Evolutionary conservation across 164 flowering plant species (phyloP).

Genomic region (Chimonanthus praecox): DNA sequence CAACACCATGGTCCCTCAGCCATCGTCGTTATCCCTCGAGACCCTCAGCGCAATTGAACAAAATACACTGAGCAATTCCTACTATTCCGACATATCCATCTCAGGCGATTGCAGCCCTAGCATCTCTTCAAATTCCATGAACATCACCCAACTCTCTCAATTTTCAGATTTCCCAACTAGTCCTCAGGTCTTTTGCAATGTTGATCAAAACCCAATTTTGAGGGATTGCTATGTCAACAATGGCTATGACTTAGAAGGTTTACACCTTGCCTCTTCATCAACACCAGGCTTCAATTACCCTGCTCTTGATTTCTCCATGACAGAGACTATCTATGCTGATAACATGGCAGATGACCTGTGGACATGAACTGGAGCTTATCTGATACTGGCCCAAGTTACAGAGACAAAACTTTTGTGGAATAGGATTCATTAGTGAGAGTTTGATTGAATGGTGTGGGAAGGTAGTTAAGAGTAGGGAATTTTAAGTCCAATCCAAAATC

Average conservation of each 20-base stretch:
- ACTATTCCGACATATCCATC: constrained; percentile 11
- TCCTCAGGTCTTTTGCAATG: constrained; percentile 11
- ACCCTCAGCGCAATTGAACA: background rate
- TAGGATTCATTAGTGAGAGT: background rate
- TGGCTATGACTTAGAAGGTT: constrained; percentile 25
- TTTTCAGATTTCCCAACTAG: constrained; percentile 22
- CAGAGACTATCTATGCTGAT: constrained; percentile 27
- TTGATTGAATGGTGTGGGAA: background rate
- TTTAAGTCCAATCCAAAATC: background rate
- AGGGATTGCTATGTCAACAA: constrained; percentile 17
- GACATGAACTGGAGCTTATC: constrained; percentile 26
- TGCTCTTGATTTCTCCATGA: constrained; percentile 21
- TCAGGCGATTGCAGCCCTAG: constrained; percentile 18
- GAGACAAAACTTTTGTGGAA: background rate
- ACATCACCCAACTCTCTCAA: constrained; percentile 20
- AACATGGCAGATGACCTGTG: constrained; percentile 30
- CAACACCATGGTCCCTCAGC: constrained; percentile 7
- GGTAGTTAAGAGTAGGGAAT: background rate
- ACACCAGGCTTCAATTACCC: constrained; percentile 13
- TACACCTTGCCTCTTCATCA: constrained; percentile 24
- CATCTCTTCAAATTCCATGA: constrained; percentile 20
- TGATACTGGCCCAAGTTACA: background rate
- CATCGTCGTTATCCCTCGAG: constrained; percentile 5
- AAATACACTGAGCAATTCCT: background rate
- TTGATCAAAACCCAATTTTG: constrained; percentile 5